These are phyloP conservation scores for Cydonia oblonga DNA, from an alignment of 331 rosid species.

Conservation along the genomic window DNA sequence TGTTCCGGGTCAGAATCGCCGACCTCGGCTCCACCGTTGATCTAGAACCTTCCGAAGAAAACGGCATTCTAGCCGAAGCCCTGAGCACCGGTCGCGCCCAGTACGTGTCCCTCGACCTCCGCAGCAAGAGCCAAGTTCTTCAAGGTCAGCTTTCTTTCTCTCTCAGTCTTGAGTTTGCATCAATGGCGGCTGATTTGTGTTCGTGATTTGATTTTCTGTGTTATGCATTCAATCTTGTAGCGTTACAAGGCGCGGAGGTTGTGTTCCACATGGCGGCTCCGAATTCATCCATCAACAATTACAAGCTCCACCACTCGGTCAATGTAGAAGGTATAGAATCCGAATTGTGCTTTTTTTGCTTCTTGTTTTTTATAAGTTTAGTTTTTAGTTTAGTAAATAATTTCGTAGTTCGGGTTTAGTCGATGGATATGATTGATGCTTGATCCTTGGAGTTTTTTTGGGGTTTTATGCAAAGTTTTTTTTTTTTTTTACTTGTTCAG, in stretches of 20 bases:
- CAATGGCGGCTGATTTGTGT: neutral
- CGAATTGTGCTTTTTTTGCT: neutral
- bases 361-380: neutral
- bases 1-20: conserved; percentile 60
- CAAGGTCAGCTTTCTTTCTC: conserved; percentile 25
- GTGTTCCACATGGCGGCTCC: conserved; percentile 99
- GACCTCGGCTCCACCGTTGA: conserved; percentile 56
- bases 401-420: neutral
- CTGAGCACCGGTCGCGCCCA: conserved; percentile 61
- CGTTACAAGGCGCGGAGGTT: conserved; percentile 68
- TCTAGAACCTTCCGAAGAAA: conserved; percentile 56
- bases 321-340: conserved; percentile 63
- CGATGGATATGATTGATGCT: neutral
- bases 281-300: conserved; percentile 64
- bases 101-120: conserved; percentile 63
- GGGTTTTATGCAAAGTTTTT: neutral
- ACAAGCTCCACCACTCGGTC: conserved; percentile 76
- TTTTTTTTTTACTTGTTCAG: conserved; percentile 18
- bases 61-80: conserved; percentile 63
- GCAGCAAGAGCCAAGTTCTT: conserved; percentile 56
- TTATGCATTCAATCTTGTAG: conserved; percentile 24
- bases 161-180: neutral
- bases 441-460: neutral
- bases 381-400: neutral
- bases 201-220: neutral